These are phyloP conservation scores for Backusella psychrophila DNA, from an alignment of 192 early-diverging fungal species.

Conservation along the genomic window DNA sequence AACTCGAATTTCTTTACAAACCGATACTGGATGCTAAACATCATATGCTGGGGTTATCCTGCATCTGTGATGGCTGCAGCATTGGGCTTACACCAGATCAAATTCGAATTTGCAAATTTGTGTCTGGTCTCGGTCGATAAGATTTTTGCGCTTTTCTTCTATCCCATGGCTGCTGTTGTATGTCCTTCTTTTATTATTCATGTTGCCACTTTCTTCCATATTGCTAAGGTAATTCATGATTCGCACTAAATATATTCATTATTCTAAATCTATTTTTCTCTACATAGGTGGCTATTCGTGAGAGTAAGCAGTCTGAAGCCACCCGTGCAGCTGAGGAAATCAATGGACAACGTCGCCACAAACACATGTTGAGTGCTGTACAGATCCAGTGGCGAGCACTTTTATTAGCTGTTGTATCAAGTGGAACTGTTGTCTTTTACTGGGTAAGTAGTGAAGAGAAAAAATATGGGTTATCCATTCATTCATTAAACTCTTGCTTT, in stretches of 20 bases:
- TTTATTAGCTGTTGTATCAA: conserved; percentile 39
- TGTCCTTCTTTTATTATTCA: conserved; percentile 49
- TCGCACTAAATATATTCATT: not conserved
- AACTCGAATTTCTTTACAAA: conserved; percentile 45
- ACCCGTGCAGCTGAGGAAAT: not conserved
- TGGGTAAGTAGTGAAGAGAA: conserved; percentile 28
- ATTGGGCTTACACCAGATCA: conserved; percentile 37
- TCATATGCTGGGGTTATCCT: conserved; percentile 50
- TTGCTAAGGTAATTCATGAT: conserved; percentile 32
- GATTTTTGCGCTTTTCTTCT: conserved; percentile 47
- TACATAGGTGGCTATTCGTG: conserved; percentile 25
- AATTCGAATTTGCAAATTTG: conserved; percentile 49
- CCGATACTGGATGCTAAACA: conserved; percentile 40
- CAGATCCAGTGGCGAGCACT: conserved; percentile 56
- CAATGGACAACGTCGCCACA: conserved; percentile 31
- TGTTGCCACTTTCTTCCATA: conserved; percentile 50
- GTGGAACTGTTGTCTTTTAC: conserved; percentile 48
- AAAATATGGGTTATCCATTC: not conserved
- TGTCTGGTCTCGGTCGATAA: conserved; percentile 43
- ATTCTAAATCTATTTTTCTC: too few relatives aligned
- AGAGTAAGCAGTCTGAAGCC: conserved; percentile 21
- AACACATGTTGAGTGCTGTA: conserved; percentile 48
- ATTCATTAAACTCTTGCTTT: not conserved
- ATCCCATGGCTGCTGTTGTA: conserved; percentile 50
- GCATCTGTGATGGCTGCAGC: conserved; percentile 35